Conservation (phyloP, 345 rosid genomes). For the Clausena lansium region DNA sequence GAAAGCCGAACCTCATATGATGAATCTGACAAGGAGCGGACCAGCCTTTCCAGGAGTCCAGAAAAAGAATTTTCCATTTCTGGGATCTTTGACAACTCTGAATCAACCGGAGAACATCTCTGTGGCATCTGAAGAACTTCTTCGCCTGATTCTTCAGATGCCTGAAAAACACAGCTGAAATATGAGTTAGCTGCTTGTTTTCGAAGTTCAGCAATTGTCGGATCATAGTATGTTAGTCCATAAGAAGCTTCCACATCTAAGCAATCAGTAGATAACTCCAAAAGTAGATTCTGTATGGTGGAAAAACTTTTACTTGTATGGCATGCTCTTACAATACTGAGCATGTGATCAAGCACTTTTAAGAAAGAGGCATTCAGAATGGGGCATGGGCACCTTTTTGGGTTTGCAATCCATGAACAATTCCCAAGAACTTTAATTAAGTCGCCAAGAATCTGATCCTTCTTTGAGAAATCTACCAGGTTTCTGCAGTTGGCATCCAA, state of each 20-base stretch:
- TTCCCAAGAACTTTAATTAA: constrained; percentile 50
- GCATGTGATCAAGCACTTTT: constrained; percentile 77
- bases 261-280: constrained; percentile 65
- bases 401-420: constrained; percentile 77
- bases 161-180: constrained; percentile 69
- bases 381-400: constrained; percentile 74
- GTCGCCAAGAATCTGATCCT: constrained; percentile 71
- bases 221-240: constrained; percentile 68
- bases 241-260: constrained; percentile 59
- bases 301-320: constrained; percentile 33
- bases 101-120: constrained; percentile 22
- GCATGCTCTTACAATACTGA: constrained; percentile 57
- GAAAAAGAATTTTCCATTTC: constrained; percentile 35
- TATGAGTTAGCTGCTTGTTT: constrained; percentile 78
- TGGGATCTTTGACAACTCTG: constrained; percentile 20
- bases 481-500: constrained; percentile 77
- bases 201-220: constrained; percentile 74
- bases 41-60: constrained; percentile 54
- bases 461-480: constrained; percentile 70
- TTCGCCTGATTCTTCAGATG: constrained; percentile 51
- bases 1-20: constrained; percentile 88
- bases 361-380: constrained; percentile 71
- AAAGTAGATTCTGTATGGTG: constrained; percentile 46
- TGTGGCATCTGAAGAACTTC: constrained; percentile 37
- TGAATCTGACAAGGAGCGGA: constrained; percentile 62